Evolutionary conservation across 768 basidiomycete species (phyloP).

Genomic region (Neoboletus subvelutipes): DNA sequence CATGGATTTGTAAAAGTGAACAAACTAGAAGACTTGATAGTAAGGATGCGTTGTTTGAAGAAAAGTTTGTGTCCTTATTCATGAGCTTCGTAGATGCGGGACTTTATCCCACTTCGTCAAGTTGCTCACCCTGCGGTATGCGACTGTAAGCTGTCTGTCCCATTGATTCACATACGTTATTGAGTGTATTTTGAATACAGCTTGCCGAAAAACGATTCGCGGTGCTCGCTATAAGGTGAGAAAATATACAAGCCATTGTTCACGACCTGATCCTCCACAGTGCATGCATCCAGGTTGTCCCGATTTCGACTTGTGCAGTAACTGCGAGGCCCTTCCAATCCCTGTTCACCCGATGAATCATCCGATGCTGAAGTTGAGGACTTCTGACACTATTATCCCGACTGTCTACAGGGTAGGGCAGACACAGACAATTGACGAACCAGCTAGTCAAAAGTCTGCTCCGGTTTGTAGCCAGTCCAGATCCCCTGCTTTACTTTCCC

Average conservation of each 20-base stretch:
- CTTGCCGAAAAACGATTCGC: conserved; percentile 51
- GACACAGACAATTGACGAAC: conserved; percentile 4
- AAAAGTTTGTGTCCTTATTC: neutral
- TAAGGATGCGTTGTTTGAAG: conserved; percentile 32
- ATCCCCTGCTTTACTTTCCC: neutral
- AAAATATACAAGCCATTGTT: neutral
- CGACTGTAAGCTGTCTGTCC: conserved; percentile 37
- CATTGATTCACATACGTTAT: too few relatives aligned
- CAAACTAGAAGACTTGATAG: conserved; percentile 55
- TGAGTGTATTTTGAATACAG: conserved; percentile 11
- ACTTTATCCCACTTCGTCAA: conserved; percentile 17
- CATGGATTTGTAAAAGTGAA: conserved; percentile 71
- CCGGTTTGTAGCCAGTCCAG: neutral
- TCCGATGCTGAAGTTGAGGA: conserved; percentile 72
- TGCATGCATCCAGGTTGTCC: conserved; percentile 78
- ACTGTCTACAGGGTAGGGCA: conserved; percentile 35
- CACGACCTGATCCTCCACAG: conserved; percentile 35
- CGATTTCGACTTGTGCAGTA: conserved; percentile 78
- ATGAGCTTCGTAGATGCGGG: conserved; percentile 29
- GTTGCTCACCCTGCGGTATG: conserved; percentile 58
- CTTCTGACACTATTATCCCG: conserved; percentile 48
- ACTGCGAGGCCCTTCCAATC: conserved; percentile 80
- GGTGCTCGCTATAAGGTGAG: conserved; percentile 74
- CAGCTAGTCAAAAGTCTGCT: neutral
- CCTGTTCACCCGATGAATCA: conserved; percentile 70